Base-by-base conservation (phyloP, 2,329 filamentous ascomycete species). In the Talaromyces marneffei region DNA sequence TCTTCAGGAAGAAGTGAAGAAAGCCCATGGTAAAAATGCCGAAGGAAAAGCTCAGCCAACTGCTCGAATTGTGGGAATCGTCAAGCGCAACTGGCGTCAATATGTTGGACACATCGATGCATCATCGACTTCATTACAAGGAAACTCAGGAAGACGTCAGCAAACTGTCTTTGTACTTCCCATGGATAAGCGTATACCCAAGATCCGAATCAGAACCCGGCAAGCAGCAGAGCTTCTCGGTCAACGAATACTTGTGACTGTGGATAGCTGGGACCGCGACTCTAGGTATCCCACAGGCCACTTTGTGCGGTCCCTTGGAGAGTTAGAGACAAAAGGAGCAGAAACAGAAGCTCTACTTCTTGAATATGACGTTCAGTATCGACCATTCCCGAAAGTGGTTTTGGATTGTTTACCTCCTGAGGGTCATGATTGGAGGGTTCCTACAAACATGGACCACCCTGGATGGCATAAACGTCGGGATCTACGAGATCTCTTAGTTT, bases 101-200 rank as follows among this genome's bases (percentile, higher is more conserved):
- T 97, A 97, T 68, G 94, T 99, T 64, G 94, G 94, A 2, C 92
- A 97, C 71, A 88, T 99, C 61, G 94, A 99, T 72, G 87, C 88
- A 56, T 90, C 89, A 10, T 95, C 92, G 1, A 88, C 92, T 54
- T 88, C 87, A 69, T 85, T 87, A 58, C 84, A 86, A 2, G 84
- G 85, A 1, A 88, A 86, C 63, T 88, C 92, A 67, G 91, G 91
- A 31, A 85, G 92, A 62, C 89, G 89, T 69, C 91, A 95, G 72
- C 92, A 97, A 72, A 95, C 86, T 16, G 92, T 99, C 14, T 99
- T 99, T 76, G 82, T 99, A 18, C 87, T 97, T 54, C 92, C 94
- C 3, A 97, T 99, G 93, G 93, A 99, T 76, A 97, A 96, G 80
- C 89, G 91, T 69, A 90, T 99, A 23, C 94, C 94, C 2, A 99